A percentile compares a stretch with the other conserved stretches of the same genome.
Conservation (phyloP, 2,329 filamentous ascomycete genomes). For the Penicillium concentricum region DNA sequence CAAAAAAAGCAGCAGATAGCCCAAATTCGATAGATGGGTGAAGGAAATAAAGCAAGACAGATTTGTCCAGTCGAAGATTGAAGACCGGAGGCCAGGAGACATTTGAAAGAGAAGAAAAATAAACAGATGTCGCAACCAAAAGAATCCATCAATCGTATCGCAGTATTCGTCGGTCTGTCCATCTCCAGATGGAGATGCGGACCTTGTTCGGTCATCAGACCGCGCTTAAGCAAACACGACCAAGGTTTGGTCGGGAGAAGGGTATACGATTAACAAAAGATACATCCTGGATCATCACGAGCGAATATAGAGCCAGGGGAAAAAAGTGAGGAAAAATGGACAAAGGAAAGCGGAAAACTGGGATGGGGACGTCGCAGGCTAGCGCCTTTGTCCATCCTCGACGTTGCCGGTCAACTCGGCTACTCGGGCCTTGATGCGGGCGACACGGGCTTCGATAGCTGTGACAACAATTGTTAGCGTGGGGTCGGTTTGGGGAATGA, state of each 20-base stretch:
- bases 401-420: constrained; percentile 88
- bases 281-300: constrained; percentile 3
- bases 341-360: not conserved
- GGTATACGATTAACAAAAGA: constrained; percentile 12
- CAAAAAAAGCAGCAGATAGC: constrained; percentile 13
- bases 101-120: not conserved
- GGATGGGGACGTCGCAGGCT: not conserved
- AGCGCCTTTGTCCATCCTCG: constrained; percentile 50
- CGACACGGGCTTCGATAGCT: constrained; percentile 95
- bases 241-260: constrained; percentile 11
- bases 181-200: not conserved
- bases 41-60: constrained; percentile 4
- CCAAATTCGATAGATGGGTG: not conserved
- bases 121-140: constrained; percentile 9
- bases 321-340: not conserved
- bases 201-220: not conserved
- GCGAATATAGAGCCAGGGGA: constrained; percentile 9
- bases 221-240: constrained; percentile 17
- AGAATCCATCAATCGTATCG: constrained; percentile 20
- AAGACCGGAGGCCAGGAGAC: not conserved
- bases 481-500: constrained; percentile 17
- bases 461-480: constrained; percentile 17
- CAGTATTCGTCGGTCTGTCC: constrained; percentile 12
- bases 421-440: constrained; percentile 95
- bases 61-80: not conserved